Percentiles rank a stretch among this genome's conserved stretches.
phyloP scores from a whole-genome alignment of 208 protist genomes.

The Acanthamoeba royreba region DNA sequence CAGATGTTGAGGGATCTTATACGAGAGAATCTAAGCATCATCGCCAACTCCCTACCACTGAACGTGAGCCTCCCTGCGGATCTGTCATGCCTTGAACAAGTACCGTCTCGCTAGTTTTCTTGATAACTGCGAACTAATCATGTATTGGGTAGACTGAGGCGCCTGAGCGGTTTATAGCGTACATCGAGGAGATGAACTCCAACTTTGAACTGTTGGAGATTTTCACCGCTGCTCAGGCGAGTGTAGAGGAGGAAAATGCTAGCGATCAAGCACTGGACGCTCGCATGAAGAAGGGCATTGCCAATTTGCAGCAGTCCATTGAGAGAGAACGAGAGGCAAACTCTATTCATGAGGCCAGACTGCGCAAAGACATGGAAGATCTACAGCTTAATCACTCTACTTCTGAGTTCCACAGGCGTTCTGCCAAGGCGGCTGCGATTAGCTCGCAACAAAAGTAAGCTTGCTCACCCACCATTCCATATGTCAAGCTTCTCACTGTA shows the following conservation, averaged over 20 bases:
- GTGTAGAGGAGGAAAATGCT: background rate
- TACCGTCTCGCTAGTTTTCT: no score
- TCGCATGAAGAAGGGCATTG: background rate
- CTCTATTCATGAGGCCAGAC: background rate
- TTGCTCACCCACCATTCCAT: no score
- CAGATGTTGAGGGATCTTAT: background rate
- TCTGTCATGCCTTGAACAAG: background rate
- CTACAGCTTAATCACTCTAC: background rate
- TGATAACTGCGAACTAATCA: background rate
- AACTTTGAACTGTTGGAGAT: constrained; percentile 20
- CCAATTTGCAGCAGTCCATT: background rate
- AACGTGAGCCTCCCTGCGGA: background rate
- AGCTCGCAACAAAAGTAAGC: background rate
- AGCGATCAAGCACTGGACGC: background rate
- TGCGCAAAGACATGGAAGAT: background rate
- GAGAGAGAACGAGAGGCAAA: constrained; percentile 9
- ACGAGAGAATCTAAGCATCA: background rate
- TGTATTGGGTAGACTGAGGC: background rate
- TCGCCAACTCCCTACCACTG: background rate
- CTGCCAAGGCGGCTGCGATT: background rate
- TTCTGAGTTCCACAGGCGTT: background rate
- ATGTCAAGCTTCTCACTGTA: background rate
- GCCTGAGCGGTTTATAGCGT: background rate
- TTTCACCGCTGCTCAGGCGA: background rate
- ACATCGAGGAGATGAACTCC: background rate